Base-by-base conservation (phyloP, 768 basidiomycete species). In the Rhodocollybia butyracea region DNA sequence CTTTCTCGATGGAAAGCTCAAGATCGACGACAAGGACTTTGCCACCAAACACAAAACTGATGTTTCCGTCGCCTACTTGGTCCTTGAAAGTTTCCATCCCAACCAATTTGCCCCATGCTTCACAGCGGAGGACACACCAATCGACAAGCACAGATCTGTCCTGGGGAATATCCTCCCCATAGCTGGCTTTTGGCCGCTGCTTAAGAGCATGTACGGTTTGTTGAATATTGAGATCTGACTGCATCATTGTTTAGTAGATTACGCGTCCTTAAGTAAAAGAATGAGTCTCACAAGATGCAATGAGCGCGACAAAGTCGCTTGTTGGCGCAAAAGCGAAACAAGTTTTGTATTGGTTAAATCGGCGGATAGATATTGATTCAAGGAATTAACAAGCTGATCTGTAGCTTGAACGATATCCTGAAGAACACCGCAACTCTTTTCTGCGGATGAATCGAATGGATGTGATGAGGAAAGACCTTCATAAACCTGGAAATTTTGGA, bases 11-110 rank as follows among this genome's bases (percentile, higher is more conserved):
- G 13, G 72, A 63, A 59, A 92, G 79, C 60, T 89, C 85, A 56
- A 91, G 76, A 64, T 92, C 90, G 52, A 91, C 70, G 31, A 91
- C 89, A 10, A 92, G 72, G n/a, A 90, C 83, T 66, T 89, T 89
- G 2, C 90, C 90, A 3, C 84, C 90, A 34, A 91, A 77, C 19
- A 86, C 78, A 36, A 89, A 70, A 0, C 78, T 84, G 38, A 78
- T 71, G 24, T 72, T 72, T 15, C 78, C 79, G 56, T 77, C 78
- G 34, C 75, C 74, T 19, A 70, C 70, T 43, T 81, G 77, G 59
- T 90, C 89, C 57, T 77, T 81, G 73, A 88, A 91, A 3, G 83
- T 75, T 62, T 91, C 87, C 87, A 91, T 87, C 26, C 86, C 88
- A 4, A 77, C 83, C 26, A 77, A 70, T 17, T 75, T 76, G 5